A percentile compares a stretch with the other conserved stretches of the same genome.
Evolutionary conservation across 1,284 basidiomycete genomes (phyloP).

Genomic region (Chondrostereum purpureum): DNA sequence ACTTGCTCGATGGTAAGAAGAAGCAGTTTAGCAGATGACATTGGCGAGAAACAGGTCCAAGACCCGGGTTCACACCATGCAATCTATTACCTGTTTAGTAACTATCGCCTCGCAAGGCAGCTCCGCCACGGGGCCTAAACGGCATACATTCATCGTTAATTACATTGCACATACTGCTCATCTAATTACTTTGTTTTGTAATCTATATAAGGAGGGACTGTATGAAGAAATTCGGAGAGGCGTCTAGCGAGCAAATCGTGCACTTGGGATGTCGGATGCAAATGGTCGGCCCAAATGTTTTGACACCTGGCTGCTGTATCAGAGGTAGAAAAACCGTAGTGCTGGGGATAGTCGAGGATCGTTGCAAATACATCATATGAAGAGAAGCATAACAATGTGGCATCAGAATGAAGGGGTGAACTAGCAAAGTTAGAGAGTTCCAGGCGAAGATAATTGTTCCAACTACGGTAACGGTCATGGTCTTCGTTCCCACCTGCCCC

Average conservation of each 20-base stretch:
- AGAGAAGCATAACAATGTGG: slow-evolving; percentile 47
- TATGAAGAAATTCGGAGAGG: slow-evolving; percentile 34
- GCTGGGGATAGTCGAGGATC: slow-evolving; percentile 37
- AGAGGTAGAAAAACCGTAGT: slow-evolving; percentile 31
- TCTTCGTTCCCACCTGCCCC: no score
- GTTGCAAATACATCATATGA: slow-evolving; percentile 39
- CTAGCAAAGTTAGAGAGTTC: slow-evolving; percentile 29
- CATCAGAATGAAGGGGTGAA: slow-evolving; percentile 36
- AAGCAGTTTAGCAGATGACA: background rate
- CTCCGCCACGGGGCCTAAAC: background rate
- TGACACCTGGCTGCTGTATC: slow-evolving; percentile 27
- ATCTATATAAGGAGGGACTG: no score
- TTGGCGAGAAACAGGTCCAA: no score
- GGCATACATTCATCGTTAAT: no score
- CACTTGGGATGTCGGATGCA: slow-evolving; percentile 42
- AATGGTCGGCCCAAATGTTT: slow-evolving; percentile 46
- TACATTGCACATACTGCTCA: no score
- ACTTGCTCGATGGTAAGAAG: background rate
- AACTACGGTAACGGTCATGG: slow-evolving; percentile 30
- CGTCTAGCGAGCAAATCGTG: slow-evolving; percentile 35
- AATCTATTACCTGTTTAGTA: background rate
- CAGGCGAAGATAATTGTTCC: slow-evolving; percentile 37
- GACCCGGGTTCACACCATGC: background rate
- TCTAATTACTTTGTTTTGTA: no score
- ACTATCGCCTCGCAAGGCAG: background rate